Base-by-base conservation (phyloP, 1,284 basidiomycete genomes). In the Irpex sp. region DNA sequence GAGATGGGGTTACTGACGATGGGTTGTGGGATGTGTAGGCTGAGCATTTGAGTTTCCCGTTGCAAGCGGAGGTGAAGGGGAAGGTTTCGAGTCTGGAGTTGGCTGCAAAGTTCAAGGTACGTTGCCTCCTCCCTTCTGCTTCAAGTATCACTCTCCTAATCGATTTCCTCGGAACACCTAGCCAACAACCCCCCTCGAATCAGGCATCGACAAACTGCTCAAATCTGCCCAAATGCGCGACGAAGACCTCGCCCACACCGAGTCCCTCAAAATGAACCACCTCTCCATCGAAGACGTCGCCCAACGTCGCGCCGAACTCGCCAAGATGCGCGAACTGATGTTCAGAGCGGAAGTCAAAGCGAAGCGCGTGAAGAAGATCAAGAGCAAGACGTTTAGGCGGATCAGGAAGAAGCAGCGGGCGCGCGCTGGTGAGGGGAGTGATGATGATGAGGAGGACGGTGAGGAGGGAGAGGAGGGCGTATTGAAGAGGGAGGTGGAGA, bases 301-400 rank as follows among this genome's bases (percentile, higher is more conserved):
- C 2, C 82, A 85, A 6, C 87, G 96, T 0, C 86, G 93, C 1
- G 84, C 82, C 1, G 92, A 96, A 70, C 82, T 98, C 14, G 84
- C 92, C 16, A 84, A 87, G 69, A 94, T 94, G 84, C 87, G 96
- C 36, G 95, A 98, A 68, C 81, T 98, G 56, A 91, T 96, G 81
- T 98, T 97, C 78, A 87, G 96, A 4, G 94, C 93, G 0, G 96
- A 99, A 69, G 80, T 87, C 45, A 96, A 96, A 73, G 93, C 94
- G 9, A 93, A 92, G 70, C 86, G 28, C 6, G 28, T 33, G 28
- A 33, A 33, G 28, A 33, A 33, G 28, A 33, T 33, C 28, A 33
- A 33, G 28, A 33, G 28, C 28, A 33, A 33, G 28, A 33, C 28
- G 5, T 33, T 33, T 6, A 2, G 28, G 2, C 28, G 28, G 1